Evolutionary conservation across 352 stramenopile species (phyloP), one percentile per base, ranked within the genome.

Genomic region (Lagenidium giganteum): DNA sequence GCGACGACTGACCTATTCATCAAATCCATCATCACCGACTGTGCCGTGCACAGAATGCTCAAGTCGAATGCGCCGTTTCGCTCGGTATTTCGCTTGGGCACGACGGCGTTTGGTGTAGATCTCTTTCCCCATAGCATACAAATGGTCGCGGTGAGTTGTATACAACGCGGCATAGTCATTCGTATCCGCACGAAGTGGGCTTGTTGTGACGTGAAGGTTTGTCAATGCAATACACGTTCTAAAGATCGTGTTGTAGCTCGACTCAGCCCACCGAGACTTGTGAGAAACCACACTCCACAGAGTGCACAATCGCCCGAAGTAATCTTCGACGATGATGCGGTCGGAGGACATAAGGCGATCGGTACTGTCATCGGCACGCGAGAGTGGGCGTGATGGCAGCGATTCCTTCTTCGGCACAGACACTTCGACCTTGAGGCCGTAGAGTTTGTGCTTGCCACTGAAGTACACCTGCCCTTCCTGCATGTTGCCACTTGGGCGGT

Each of bases 401-500:
- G 13, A 50, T 33, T 11, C 26, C 47, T 2, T 34, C 28, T 3
- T 45, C 3, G 16, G 25, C 1, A 57, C 49, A 1, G 49, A 57
- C 6, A 60, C 45, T 28, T 57, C 49, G 3, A 57, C 41, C 30
- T 57, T 53, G 37, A 52, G 48, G 11, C 50, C 45, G 17, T 65
- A 44, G 1, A 65, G 31, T 5, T 47, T 13, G 20, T 56, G 45
- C 25, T 57, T 60, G 3, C n/a, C n/a, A n/a, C n/a, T n/a, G n/a
- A n/a, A n/a, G n/a, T n/a, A n/a, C n/a, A n/a, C n/a, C n/a, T n/a
- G n/a, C n/a, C n/a, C n/a, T n/a, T n/a, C n/a, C n/a, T n/a, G n/a
- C n/a, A n/a, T n/a, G n/a, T n/a, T n/a, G n/a, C n/a, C n/a, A n/a
- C n/a, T n/a, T n/a, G 43, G 47, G 31, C 45, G 46, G 40, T 58